Conservation (phyloP, 2,329 filamentous ascomycete genomes). For the Aspergillus viridinutans region DNA sequence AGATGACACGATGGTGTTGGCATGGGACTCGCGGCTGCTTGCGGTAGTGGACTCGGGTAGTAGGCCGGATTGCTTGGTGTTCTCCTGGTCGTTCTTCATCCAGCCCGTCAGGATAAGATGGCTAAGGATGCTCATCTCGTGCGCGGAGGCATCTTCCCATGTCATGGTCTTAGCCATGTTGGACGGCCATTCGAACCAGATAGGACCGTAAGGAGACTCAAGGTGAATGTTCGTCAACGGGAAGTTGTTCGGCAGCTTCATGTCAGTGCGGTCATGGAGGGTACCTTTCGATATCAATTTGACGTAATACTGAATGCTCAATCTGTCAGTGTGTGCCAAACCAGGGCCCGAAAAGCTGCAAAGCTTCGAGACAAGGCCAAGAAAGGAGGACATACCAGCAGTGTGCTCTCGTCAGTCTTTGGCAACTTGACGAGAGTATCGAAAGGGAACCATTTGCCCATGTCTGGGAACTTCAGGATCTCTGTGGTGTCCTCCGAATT, state of each 20-base stretch:
- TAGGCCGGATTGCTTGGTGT: background rate
- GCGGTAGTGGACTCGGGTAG: background rate
- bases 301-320: constrained; percentile 20
- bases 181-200: constrained; percentile 27
- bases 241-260: constrained; percentile 17
- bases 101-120: constrained; percentile 20
- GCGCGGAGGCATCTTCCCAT: constrained; percentile 21
- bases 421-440: constrained; percentile 31
- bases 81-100: constrained; percentile 9
- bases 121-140: constrained; percentile 20
- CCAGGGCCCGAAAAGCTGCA: background rate
- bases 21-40: background rate
- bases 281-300: constrained; percentile 21
- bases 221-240: constrained; percentile 12
- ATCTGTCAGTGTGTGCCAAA: background rate
- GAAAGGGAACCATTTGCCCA: constrained; percentile 37
- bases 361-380: background rate
- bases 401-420: constrained; percentile 13
- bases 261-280: background rate
- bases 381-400: constrained; percentile 23
- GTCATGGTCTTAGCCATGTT: constrained; percentile 9
- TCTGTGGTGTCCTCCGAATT: constrained; percentile 22
- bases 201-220: constrained; percentile 23
- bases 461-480: constrained; percentile 19
- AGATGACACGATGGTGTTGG: constrained; percentile 3